Evolutionary conservation across 331 rosid species (phyloP).

Genomic region (Quercus phellos): DNA sequence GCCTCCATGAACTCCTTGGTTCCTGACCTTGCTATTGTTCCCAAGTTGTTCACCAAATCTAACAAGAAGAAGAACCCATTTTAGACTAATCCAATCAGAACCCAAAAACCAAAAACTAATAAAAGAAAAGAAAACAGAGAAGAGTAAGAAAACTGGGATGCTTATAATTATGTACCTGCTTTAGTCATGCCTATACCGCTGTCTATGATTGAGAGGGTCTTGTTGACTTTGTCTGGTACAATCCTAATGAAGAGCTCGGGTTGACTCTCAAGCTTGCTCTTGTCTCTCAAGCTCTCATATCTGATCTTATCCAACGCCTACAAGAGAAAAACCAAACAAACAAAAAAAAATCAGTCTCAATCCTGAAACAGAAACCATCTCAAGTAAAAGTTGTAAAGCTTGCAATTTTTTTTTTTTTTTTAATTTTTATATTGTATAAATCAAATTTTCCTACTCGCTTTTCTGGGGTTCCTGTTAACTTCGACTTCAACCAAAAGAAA

Average conservation of each 20-base stretch:
- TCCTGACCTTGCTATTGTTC: conserved; percentile 32
- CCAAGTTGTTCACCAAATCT: conserved; percentile 34
- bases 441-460: too few relatives aligned
- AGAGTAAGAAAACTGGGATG: neutral
- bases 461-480: too few relatives aligned
- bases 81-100: neutral
- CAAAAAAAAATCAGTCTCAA: neutral
- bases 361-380: neutral
- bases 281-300: conserved; percentile 30
- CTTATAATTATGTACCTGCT: conserved; percentile 6
- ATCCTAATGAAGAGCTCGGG: conserved; percentile 25
- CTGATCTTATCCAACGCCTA: conserved; percentile 31
- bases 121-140: neutral
- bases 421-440: too few relatives aligned
- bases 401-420: too few relatives aligned
- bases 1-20: conserved; percentile 38
- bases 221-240: conserved; percentile 23
- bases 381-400: too few relatives aligned
- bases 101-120: neutral
- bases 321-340: neutral
- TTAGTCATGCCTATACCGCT: conserved; percentile 31
- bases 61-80: neutral
- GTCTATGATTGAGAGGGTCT: conserved; percentile 30
- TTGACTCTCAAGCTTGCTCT: conserved; percentile 19
- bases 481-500: too few relatives aligned